Evolutionary conservation across 345 rosid species (phyloP), one percentile per base, ranked within the genome.

Genomic region (Eutrema heterophyllum): DNA sequence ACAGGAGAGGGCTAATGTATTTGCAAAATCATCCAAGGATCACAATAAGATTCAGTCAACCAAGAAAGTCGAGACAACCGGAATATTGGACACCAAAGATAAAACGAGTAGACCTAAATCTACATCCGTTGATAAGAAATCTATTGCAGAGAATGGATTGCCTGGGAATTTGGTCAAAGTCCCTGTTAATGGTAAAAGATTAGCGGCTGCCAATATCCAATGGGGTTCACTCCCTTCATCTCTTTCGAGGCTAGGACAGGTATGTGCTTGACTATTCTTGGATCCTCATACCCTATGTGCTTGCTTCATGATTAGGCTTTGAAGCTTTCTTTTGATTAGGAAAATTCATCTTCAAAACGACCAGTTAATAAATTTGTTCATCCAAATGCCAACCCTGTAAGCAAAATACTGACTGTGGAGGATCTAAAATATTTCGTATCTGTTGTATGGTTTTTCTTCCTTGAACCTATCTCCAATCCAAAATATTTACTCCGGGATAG

Each of bases 161-260:
- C 90, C 92, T 11, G 91, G 85, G 55, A 87, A 83, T 78, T 77
- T 92, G 82, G 92, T 92, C 68, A 92, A 84, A 87, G 81, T 92
- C 65, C 77, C 96, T n/a, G 64, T 87, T 43, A 90, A 74, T 66
- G 72, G 89, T 78, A 83, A 79, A 85, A 84, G 82, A 82, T 70
- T 87, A 78, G 87, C 87, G 8, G 90, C 90, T 56, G 87, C 85
- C 65, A 84, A 68, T 80, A 76, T 90, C 78, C 79, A 92, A 39
- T 92, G 99, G 98, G 54, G 61, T 78, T 78, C 92, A 5, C 94
- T 92, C 21, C 94, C 99, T 29, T 81, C 91, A 24, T 87, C 98
- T 62, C 89, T 95, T 80, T 80, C 93, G 21, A 87, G 79, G 84
- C 89, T 92, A 35, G 99, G 99, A 73, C 93, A 87, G 97, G 99